These are phyloP conservation scores for Venturia oleaginea DNA, from an alignment of 2,329 filamentous ascomycete genomes.

Conservation along the genomic window DNA sequence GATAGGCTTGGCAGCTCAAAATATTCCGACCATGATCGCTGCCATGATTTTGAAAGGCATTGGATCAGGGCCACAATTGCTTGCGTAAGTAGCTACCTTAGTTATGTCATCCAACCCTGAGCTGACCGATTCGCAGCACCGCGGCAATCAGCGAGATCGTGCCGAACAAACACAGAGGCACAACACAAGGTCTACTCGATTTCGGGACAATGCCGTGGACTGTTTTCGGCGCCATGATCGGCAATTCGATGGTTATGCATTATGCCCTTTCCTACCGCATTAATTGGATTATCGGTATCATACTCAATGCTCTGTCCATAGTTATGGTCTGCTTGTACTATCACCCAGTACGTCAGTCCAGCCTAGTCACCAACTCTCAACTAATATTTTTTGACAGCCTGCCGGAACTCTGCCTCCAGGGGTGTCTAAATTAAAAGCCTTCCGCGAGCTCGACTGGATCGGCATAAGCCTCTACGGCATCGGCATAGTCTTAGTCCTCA, in stretches of 20 bases:
- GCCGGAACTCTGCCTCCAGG: not conserved
- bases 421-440: not conserved
- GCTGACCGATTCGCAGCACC: not conserved
- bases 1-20: slow-evolving; percentile 2
- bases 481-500: slow-evolving; percentile 10
- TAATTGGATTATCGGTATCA: slow-evolving; percentile 13
- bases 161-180: slow-evolving; percentile 13
- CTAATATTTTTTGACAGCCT: not conserved
- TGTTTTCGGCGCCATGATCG: slow-evolving; percentile 12
- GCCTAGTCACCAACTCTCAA: not conserved
- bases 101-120: not conserved
- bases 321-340: slow-evolving; percentile 12
- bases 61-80: slow-evolving; percentile 9
- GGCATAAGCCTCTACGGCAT: slow-evolving; percentile 10
- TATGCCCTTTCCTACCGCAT: slow-evolving; percentile 7
- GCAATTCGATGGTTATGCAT: slow-evolving; percentile 11
- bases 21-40: slow-evolving; percentile 13
- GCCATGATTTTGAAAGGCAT: slow-evolving; percentile 12
- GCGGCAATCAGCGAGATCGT: slow-evolving; percentile 12
- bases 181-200: slow-evolving; percentile 12
- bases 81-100: not conserved
- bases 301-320: slow-evolving; percentile 1
- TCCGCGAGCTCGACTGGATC: slow-evolving; percentile 13
- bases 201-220: slow-evolving; percentile 13
- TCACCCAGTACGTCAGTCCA: not conserved